Evolutionary conservation across 306 rosid genomes (phyloP).

Genomic region (Hylodesmum podocarpum): DNA sequence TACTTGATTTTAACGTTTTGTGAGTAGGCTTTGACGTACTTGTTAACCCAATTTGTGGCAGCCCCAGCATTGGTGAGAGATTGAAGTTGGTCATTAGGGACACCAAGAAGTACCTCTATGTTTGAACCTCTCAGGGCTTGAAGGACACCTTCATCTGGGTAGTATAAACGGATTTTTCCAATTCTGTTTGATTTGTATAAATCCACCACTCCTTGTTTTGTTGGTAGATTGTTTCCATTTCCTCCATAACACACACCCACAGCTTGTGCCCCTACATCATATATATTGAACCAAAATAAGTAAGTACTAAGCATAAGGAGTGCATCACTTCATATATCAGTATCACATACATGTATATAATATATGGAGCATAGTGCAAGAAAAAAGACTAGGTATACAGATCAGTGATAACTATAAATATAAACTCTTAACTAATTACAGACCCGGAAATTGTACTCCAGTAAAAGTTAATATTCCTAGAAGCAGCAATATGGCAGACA

Average conservation of each 20-base stretch:
- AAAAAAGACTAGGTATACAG: not conserved
- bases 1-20: constrained; percentile 44
- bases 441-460: constrained; percentile 9
- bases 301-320: not conserved
- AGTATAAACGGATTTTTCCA: constrained; percentile 41
- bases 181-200: constrained; percentile 52
- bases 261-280: constrained; percentile 53
- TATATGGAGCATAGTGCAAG: not conserved
- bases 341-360: not conserved
- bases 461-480: constrained; percentile 21
- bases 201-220: constrained; percentile 35
- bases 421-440: no score
- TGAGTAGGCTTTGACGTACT: constrained; percentile 33
- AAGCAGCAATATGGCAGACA: constrained; percentile 26
- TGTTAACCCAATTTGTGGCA: constrained; percentile 51
- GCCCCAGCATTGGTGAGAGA: constrained; percentile 38
- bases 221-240: constrained; percentile 47
- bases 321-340: not conserved
- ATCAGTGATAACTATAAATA: no score
- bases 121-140: constrained; percentile 59
- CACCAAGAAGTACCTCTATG: constrained; percentile 55
- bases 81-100: constrained; percentile 33
- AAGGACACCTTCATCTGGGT: constrained; percentile 34
- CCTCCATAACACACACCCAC: constrained; percentile 59
- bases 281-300: not conserved